phyloP scores from a whole-genome alignment of 768 basidiomycete species.

The Xerocomus potaroensis region DNA sequence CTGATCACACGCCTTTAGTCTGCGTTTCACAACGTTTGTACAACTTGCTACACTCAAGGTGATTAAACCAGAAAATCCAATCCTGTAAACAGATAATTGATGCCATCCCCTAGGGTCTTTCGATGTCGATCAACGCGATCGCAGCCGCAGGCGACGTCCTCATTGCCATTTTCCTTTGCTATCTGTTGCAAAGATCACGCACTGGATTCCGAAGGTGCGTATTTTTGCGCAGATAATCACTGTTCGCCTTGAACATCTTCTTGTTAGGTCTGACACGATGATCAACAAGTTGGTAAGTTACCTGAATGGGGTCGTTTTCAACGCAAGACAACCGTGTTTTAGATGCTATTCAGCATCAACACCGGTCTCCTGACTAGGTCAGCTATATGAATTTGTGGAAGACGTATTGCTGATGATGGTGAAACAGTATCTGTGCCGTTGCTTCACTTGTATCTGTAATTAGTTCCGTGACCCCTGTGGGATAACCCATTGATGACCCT shows the following conservation, averaged over 20 bases:
- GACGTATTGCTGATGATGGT: not conserved
- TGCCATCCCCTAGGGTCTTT: slow-evolving; percentile 30
- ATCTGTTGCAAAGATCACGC: slow-evolving; percentile 44
- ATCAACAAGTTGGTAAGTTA: slow-evolving; percentile 42
- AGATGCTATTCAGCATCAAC: slow-evolving; percentile 55
- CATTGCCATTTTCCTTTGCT: slow-evolving; percentile 46
- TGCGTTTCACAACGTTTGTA: slow-evolving; percentile 41
- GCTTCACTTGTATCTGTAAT: slow-evolving; percentile 54
- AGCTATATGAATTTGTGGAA: not conserved
- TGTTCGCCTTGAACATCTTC: not conserved
- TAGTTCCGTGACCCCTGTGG: not conserved
- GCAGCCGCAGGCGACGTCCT: slow-evolving; percentile 49
- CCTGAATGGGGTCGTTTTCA: not conserved
- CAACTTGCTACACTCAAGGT: slow-evolving; percentile 47
- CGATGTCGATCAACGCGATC: slow-evolving; percentile 53
- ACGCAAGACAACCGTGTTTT: not conserved
- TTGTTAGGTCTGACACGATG: slow-evolving; percentile 44
- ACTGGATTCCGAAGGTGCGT: slow-evolving; percentile 48
- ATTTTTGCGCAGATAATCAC: not conserved
- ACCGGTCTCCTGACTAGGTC: slow-evolving; percentile 30
- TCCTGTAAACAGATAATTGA: not conserved
- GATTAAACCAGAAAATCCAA: not conserved
- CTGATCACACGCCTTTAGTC: slow-evolving; percentile 27
- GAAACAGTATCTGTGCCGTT: slow-evolving; percentile 46
- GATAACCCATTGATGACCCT: not conserved